phyloP scores from a whole-genome alignment of 257 asterid genomes.

The Parsonsia alboflavescens region DNA sequence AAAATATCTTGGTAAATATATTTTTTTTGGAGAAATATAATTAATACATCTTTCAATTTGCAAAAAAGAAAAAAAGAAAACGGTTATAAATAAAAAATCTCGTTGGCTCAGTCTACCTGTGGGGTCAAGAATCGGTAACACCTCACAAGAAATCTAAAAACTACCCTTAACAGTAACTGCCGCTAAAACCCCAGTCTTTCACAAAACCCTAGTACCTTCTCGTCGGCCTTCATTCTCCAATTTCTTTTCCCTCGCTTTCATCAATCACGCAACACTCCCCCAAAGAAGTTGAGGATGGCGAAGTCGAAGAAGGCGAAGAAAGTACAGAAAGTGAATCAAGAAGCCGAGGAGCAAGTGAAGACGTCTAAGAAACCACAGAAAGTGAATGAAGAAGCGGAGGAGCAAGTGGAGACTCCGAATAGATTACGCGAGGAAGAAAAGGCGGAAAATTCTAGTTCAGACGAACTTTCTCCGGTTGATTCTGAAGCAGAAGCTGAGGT shows the following conservation, averaged over 20 bases:
- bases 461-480: conserved; percentile 4
- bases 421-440: conserved; percentile 1
- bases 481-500: conserved; percentile 6
- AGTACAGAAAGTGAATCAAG: background rate
- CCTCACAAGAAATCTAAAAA: background rate
- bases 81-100: no score
- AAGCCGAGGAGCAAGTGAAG: background rate
- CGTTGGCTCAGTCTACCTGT: background rate
- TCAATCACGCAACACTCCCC: background rate
- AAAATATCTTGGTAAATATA: no score
- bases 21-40: no score
- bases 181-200: conserved; percentile 6
- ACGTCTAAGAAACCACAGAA: background rate
- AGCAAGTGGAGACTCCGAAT: background rate
- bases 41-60: no score
- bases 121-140: background rate
- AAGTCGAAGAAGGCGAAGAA: conserved; percentile 1
- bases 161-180: background rate
- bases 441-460: conserved; percentile 10
- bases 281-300: conserved; percentile 1
- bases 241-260: background rate
- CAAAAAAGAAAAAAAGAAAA: no score
- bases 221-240: conserved; percentile 2
- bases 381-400: background rate
- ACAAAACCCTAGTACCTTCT: conserved; percentile 10